These are phyloP conservation scores for Pleurotus pulmonarius DNA, from an alignment of 768 basidiomycete genomes.

Conservation along the genomic window DNA sequence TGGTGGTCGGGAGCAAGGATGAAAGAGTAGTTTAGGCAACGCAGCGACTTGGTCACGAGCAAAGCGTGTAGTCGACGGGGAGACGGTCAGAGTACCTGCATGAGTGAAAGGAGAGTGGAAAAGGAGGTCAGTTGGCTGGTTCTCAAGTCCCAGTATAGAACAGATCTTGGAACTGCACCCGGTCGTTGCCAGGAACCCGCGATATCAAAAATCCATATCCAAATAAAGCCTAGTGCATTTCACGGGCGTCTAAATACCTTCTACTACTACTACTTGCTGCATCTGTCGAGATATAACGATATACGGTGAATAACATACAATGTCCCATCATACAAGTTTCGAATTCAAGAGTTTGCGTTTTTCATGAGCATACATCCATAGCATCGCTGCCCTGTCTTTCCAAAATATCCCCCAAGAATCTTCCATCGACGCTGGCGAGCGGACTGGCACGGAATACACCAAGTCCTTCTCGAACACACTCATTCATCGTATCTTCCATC, in stretches of 20 bases:
- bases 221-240: not conserved
- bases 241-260: not conserved
- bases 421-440: constrained; percentile 53
- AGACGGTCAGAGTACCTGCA: constrained; percentile 15
- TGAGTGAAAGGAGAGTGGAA: constrained; percentile 19
- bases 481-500: constrained; percentile 54
- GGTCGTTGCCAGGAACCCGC: constrained; percentile 25
- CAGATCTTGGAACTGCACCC: constrained; percentile 9
- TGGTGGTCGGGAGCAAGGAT: constrained; percentile 10
- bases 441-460: constrained; percentile 55
- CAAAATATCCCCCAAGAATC: constrained; percentile 67
- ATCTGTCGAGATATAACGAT: not conserved
- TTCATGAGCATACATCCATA: constrained; percentile 39
- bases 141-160: constrained; percentile 4
- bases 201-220: constrained; percentile 9
- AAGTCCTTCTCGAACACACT: constrained; percentile 28
- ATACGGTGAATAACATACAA: constrained; percentile 9
- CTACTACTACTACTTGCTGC: not conserved
- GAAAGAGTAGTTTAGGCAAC: constrained; percentile 17
- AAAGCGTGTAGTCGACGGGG: constrained; percentile 6
- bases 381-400: constrained; percentile 22
- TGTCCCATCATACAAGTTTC: constrained; percentile 3
- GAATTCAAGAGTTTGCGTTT: too few species aligned
- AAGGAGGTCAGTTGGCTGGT: constrained; percentile 17
- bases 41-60: constrained; percentile 10